Evolutionary conservation across 139 green algal genomes (phyloP).

Genomic region (Chlorokybus atmophyticus): DNA sequence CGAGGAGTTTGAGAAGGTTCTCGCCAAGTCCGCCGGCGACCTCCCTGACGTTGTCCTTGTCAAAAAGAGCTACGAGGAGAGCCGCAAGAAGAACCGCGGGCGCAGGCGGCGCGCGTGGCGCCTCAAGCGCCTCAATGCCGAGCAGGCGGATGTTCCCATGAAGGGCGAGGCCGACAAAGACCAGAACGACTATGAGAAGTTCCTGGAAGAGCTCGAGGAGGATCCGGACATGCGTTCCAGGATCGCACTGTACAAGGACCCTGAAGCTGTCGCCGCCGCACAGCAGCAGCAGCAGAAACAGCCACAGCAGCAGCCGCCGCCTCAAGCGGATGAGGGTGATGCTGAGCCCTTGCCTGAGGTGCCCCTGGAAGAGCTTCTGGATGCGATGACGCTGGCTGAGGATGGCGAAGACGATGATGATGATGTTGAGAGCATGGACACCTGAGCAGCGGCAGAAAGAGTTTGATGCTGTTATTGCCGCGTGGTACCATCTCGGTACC

Average conservation of each 20-base stretch:
- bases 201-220: constrained; percentile 75
- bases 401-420: too few relatives aligned
- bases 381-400: too few relatives aligned
- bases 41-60: constrained; percentile 81
- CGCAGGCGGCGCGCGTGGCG: constrained; percentile 30
- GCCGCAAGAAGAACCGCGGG: constrained; percentile 37
- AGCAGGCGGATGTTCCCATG: constrained; percentile 1
- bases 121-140: constrained; percentile 16
- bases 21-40: background rate
- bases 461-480: too few relatives aligned
- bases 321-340: background rate
- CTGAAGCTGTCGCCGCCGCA: constrained; percentile 6
- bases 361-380: constrained; percentile 85
- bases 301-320: background rate
- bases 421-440: too few relatives aligned
- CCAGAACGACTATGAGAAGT: constrained; percentile 58
- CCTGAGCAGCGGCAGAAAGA: too few relatives aligned
- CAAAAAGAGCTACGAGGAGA: constrained; percentile 82
- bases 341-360: constrained; percentile 66
- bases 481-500: too few relatives aligned
- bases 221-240: constrained; percentile 53
- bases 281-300: background rate
- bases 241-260: constrained; percentile 30
- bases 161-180: constrained; percentile 25
- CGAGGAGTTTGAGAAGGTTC: constrained; percentile 53